These are phyloP conservation scores for Dendrobium catenatum DNA, from an alignment of 106 monocot species.

Conservation along the genomic window DNA sequence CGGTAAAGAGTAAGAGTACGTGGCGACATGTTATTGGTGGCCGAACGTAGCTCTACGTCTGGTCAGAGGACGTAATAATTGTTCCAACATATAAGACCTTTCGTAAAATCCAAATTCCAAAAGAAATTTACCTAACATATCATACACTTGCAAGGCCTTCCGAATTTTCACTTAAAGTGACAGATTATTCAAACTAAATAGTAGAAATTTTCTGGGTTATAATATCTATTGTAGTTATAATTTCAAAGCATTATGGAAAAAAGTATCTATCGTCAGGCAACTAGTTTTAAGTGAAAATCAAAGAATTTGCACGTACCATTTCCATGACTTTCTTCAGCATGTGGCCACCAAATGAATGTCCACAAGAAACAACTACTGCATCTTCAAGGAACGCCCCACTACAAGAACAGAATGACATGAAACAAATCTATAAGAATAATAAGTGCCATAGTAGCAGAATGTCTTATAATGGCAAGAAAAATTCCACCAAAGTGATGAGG, in stretches of 20 bases:
- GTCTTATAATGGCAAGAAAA: not conserved
- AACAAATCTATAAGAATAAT: not conserved
- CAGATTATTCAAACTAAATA: not conserved
- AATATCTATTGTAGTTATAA: not conserved
- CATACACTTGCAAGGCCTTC: not conserved
- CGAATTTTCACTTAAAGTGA: not conserved
- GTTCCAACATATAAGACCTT: no score
- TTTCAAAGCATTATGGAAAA: not conserved
- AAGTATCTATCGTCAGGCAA: not conserved
- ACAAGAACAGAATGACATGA: conserved; percentile 12
- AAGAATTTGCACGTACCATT: conserved; percentile 33
- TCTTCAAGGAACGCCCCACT: conserved; percentile 96
- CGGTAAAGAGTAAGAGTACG: no score
- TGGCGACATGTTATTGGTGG: no score
- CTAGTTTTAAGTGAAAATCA: not conserved
- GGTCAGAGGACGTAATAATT: no score
- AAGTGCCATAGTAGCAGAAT: not conserved
- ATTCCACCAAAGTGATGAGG: no score
- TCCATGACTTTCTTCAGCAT: conserved; percentile 87
- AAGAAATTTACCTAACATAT: not conserved
- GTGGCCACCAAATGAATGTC: conserved; percentile 90
- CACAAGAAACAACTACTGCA: conserved; percentile 88
- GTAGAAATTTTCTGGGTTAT: not conserved
- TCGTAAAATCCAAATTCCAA: not conserved
- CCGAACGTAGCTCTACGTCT: no score